Conservation (phyloP, 2,329 filamentous ascomycete species). For the Claviceps pazoutovae region DNA sequence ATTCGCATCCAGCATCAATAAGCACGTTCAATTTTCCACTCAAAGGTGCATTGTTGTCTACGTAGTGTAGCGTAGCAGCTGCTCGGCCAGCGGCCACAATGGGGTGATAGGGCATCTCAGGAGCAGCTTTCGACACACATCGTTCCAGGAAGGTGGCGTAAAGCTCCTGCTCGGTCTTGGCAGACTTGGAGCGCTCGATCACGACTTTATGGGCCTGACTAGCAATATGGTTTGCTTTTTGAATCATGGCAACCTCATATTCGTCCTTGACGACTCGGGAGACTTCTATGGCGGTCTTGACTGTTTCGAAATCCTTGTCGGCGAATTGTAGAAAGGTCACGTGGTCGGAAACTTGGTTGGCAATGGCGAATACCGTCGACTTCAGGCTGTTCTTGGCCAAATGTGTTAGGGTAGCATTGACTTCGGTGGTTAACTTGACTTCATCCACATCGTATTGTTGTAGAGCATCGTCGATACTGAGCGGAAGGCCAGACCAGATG, state of each 20-base stretch:
- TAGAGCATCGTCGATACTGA: slow-evolving; percentile 62
- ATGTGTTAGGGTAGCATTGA: slow-evolving; percentile 57
- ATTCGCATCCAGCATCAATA: slow-evolving; percentile 72
- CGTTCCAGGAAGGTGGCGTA: slow-evolving; percentile 66
- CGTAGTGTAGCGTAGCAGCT: slow-evolving; percentile 78
- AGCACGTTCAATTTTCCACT: slow-evolving; percentile 63
- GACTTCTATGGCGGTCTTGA: slow-evolving; percentile 53
- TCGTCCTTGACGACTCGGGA: slow-evolving; percentile 59
- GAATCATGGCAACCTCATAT: slow-evolving; percentile 60
- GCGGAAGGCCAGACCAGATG: slow-evolving; percentile 83
- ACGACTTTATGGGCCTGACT: slow-evolving; percentile 52
- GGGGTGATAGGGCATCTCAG: slow-evolving; percentile 74
- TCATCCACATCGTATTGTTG: slow-evolving; percentile 69
- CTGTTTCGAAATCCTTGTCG: slow-evolving; percentile 41
- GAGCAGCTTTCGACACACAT: slow-evolving; percentile 61
- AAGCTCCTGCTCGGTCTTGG: slow-evolving; percentile 67
- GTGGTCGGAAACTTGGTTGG: slow-evolving; percentile 58
- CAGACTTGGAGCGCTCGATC: slow-evolving; percentile 44
- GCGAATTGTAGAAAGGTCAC: slow-evolving; percentile 60
- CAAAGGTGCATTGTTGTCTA: slow-evolving; percentile 60
- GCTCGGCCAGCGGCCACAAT: slow-evolving; percentile 73
- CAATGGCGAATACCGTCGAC: slow-evolving; percentile 58
- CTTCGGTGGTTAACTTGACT: slow-evolving; percentile 56
- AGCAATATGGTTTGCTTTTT: slow-evolving; percentile 57
- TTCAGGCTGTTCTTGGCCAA: slow-evolving; percentile 25